A percentile compares a stretch with the other conserved stretches of the same genome.
Evolutionary conservation across 257 asterid genomes (phyloP).

Genomic region (Solanum habrochaites): DNA sequence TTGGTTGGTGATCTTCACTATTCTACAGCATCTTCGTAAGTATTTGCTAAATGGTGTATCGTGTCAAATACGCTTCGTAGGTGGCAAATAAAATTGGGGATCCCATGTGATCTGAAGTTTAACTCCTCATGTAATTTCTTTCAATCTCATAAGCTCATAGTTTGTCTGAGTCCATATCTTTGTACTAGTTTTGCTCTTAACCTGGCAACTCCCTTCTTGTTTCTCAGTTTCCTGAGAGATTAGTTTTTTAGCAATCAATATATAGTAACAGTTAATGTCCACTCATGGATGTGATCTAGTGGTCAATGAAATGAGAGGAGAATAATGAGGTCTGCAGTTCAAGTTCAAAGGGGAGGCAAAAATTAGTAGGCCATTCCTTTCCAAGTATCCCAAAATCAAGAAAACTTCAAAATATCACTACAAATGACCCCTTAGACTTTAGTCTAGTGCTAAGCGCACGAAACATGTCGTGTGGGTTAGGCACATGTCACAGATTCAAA

Average conservation of each 20-base stretch:
- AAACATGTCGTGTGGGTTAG: not conserved
- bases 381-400: too few species aligned
- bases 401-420: too few species aligned
- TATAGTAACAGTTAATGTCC: not conserved
- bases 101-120: not conserved
- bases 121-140: not conserved
- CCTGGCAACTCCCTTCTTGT: not conserved
- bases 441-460: not conserved
- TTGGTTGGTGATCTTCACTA: slow-evolving; percentile 85
- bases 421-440: not conserved
- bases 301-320: not conserved
- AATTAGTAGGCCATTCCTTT: too few species aligned
- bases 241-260: not conserved
- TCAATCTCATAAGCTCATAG: not conserved
- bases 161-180: not conserved
- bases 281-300: not conserved
- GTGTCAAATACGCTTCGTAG: not conserved
- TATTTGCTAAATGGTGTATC: not conserved
- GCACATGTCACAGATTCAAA: not conserved
- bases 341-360: too few species aligned
- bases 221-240: not conserved
- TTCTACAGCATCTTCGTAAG: slow-evolving; percentile 49
- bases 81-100: not conserved
- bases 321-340: not conserved
- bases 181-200: not conserved